phyloP scores from a whole-genome alignment of 2,329 filamentous ascomycete genomes.

The Hypoxylon sp. region DNA sequence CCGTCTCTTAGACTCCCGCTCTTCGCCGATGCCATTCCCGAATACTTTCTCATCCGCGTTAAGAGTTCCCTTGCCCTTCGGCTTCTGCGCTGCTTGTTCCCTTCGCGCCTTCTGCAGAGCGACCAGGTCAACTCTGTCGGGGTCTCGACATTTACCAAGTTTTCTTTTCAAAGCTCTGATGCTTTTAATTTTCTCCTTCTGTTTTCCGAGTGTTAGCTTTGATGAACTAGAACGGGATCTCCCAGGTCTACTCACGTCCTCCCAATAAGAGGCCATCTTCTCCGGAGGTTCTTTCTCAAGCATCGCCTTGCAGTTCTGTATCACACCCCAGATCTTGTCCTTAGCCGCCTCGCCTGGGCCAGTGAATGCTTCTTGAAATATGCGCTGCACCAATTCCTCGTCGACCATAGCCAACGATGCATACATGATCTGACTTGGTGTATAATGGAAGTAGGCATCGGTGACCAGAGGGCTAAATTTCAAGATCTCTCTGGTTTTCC shows the following conservation, averaged over 20 bases:
- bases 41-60: constrained; percentile 65
- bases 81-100: constrained; percentile 63
- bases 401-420: constrained; percentile 85
- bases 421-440: constrained; percentile 93
- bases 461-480: constrained; percentile 87
- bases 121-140: constrained; percentile 80
- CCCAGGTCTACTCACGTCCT: constrained; percentile 59
- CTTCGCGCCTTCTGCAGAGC: constrained; percentile 76
- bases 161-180: constrained; percentile 76
- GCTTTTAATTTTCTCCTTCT: constrained; percentile 64
- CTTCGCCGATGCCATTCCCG: constrained; percentile 56
- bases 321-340: constrained; percentile 65
- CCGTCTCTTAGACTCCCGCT: constrained; percentile 59
- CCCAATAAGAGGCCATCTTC: constrained; percentile 69
- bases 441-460: constrained; percentile 97
- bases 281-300: constrained; percentile 71
- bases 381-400: constrained; percentile 68
- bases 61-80: constrained; percentile 56
- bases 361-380: constrained; percentile 62
- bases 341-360: constrained; percentile 48
- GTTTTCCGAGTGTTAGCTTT: constrained; percentile 41
- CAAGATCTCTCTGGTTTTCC: constrained; percentile 79
- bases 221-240: constrained; percentile 48
- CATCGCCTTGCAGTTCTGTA: constrained; percentile 68
- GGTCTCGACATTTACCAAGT: constrained; percentile 80